Evolutionary conservation across 2,329 filamentous ascomycete genomes (phyloP), one percentile per base, ranked within the genome.

Genomic region (Epichloe scottii): DNA sequence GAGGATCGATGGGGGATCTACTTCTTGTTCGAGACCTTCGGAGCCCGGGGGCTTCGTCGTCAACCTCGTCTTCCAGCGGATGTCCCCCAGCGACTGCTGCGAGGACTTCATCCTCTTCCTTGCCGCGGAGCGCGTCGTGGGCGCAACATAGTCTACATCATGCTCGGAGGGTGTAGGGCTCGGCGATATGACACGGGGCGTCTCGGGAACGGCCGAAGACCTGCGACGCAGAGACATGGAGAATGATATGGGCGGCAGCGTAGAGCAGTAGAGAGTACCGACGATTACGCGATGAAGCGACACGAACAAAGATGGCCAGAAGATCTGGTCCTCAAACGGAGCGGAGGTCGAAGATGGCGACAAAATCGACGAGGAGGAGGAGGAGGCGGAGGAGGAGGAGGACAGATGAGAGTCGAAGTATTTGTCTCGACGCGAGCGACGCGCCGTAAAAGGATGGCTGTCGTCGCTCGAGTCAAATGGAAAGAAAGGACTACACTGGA

Each of bases 101-200:
- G 79, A 76, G 26, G 75, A 70, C 49, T 79, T 68, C 46, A 75
- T 73, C 12, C 21, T 40, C 60, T 77, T 82, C 34, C 67, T 61
- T 53, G 84, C 77, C 49, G 82, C 83, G 35, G 89, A 91, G 60
- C 89, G 81, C 55, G 89, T 94, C 54, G 82, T 75, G 5, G 88
- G 88, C 10, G 82, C 85, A 57, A 80, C 81, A 67, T 94, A 79
- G 38, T 67, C 67, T 30, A 52, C 53, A 17, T 63, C 64, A 33
- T 54, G 59, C 51, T 68, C 66, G 42, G 66, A 66, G 23, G 66
- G 63, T 3, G 85, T 84, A 40, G 90, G 89, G 51, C 89, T 93
- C 40, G 90, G 89, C 12, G 89, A 94, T 59, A 93, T 94, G 59
- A 96, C 87, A 62, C 89, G 84, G 61, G 89, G 89, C 51, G 85